Percentiles rank a stretch among this genome's conserved stretches.
Evolutionary conservation across 495 filamentous ascomycete genomes (phyloP).

Genomic region (Corynascus novoguineensis): DNA sequence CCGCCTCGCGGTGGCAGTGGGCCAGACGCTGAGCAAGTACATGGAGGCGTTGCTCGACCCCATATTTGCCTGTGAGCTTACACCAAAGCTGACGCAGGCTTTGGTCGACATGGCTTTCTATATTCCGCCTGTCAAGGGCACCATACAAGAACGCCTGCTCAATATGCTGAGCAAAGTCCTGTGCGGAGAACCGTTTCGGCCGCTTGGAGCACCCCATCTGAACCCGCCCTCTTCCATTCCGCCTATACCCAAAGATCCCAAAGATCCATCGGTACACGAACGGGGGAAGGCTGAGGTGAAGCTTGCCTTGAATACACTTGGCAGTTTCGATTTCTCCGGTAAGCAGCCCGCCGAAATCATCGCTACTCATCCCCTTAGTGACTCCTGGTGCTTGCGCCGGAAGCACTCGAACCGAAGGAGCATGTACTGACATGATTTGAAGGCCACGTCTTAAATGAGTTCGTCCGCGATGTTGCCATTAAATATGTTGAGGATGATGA

Average conservation of each 20-base stretch:
- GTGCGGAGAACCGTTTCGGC: slow-evolving; percentile 83
- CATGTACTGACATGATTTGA: slow-evolving; percentile 19
- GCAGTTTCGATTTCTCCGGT: slow-evolving; percentile 90
- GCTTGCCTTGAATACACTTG: slow-evolving; percentile 83
- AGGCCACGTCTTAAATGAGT: slow-evolving; percentile 93
- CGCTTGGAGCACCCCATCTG: slow-evolving; percentile 73
- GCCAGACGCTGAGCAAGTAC: slow-evolving; percentile 94
- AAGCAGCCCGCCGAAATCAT: slow-evolving; percentile 17
- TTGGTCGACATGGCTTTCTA: slow-evolving; percentile 98
- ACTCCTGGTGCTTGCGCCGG: not conserved
- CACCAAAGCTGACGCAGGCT: slow-evolving; percentile 85
- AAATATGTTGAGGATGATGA: slow-evolving; percentile 96
- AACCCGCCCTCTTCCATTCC: slow-evolving; percentile 64
- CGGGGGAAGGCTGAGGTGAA: slow-evolving; percentile 85
- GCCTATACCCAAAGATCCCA: slow-evolving; percentile 79
- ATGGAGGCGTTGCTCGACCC: slow-evolving; percentile 94
- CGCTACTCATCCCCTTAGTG: not conserved
- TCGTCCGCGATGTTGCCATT: slow-evolving; percentile 96
- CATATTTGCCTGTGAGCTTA: slow-evolving; percentile 93
- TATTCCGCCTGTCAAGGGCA: slow-evolving; percentile 86
- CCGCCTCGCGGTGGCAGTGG: slow-evolving; percentile 88
- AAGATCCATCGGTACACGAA: slow-evolving; percentile 62
- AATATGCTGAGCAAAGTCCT: slow-evolving; percentile 93
- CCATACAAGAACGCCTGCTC: slow-evolving; percentile 87
- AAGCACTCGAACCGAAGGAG: not conserved